Base-by-base conservation (phyloP, 805 yeast genomes). In the Yamadazyma akitaensis region DNA sequence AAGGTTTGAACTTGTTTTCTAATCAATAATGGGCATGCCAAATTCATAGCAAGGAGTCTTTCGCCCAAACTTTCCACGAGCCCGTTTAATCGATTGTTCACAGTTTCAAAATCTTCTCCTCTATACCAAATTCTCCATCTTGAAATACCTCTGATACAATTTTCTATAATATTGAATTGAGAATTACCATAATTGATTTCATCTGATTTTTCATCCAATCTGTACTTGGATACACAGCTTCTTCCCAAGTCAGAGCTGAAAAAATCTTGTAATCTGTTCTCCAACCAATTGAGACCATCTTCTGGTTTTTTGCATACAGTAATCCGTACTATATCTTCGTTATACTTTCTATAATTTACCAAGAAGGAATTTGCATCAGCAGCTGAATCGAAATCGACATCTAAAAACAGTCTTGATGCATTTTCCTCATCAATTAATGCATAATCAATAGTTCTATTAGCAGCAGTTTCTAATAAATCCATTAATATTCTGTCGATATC, bases 71-170 rank as follows among this genome's bases (percentile, higher is more conserved):
- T 77, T 59, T 88, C 90, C 9, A 85, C 81, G 39, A 79, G 69
- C 42, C 76, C 75, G 39, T 70, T 72, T 43, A 81, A 67, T 44
- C 80, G 70, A 17, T 62, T 72, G 42, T 82, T 83, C 12, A 80
- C 70, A 33, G 70, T 68, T 32, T 78, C 82, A 43, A 79, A 74
- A 19, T 76, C 76, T 5, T 72, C 76, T 6, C 81, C 80, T 31
- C 66, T 76, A 57, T 88, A 90, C 97, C 97, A 92, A 14, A 89
- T 82, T 57, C 88, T 81, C 99, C 99, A 95, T 60, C 99, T 79
- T 11, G 94, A 83, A 19, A 95, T 84, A 32, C 98, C 99, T 49
- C 96, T 79, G 30, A 94, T 80, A 54, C 95, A 85, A 31, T 96
- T 85, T 64, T 92, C 98, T 24, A 90, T 88, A 21, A 90, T 81